phyloP scores from a whole-genome alignment of 805 yeast species.

The Yarrowia sp. region DNA sequence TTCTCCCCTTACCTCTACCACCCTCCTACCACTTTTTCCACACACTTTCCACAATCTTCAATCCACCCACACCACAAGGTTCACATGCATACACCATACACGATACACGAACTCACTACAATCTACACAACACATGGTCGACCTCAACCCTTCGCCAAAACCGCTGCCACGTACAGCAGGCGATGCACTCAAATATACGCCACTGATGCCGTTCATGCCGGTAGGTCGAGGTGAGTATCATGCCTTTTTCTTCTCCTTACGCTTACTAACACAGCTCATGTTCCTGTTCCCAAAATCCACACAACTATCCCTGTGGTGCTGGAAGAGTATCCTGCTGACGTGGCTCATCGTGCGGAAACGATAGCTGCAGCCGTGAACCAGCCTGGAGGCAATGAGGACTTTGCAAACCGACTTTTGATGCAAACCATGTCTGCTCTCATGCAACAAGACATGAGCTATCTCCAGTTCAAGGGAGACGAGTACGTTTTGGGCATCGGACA shows the following conservation, averaged over 20 bases:
- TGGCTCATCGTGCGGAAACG: neutral
- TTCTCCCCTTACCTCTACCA: no score
- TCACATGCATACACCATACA: neutral
- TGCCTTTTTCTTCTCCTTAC: neutral
- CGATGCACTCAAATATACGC: neutral
- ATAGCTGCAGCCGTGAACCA: neutral
- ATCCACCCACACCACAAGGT: neutral
- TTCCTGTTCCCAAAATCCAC: neutral
- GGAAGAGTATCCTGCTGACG: constrained; percentile 10
- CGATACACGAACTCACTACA: neutral
- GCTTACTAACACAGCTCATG: neutral
- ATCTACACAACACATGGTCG: neutral
- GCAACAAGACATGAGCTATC: constrained; percentile 1
- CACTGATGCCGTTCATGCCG: neutral
- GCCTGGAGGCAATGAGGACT: neutral
- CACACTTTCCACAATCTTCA: neutral
- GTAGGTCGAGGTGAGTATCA: neutral
- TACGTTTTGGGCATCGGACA: neutral
- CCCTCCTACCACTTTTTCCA: neutral
- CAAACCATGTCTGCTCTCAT: neutral
- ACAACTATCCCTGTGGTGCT: constrained; percentile 6
- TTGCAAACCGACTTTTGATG: neutral
- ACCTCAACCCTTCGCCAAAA: neutral
- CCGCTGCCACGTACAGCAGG: neutral
- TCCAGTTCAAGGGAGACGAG: neutral